Evolutionary conservation across 2,329 filamentous ascomycete genomes (phyloP).

Genomic region (Didymella keratinophila): DNA sequence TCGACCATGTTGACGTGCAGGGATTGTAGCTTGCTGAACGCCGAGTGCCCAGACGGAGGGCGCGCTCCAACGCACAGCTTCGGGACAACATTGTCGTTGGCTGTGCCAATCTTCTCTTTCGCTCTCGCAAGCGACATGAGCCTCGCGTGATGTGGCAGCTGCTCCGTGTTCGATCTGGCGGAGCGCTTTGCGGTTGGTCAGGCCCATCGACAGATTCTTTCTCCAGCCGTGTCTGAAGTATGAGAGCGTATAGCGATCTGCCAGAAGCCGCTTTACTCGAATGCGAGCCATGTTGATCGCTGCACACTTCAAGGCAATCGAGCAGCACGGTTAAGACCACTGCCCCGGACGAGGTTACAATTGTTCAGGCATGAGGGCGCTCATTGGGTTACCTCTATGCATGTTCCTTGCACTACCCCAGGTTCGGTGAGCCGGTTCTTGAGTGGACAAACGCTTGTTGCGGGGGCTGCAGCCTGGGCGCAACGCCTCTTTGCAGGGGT

Average conservation of each 20-base stretch:
- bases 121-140: constrained; percentile 1
- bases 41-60: constrained; percentile 29
- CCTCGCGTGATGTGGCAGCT: constrained; percentile 17
- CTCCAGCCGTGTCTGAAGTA: neutral
- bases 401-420: constrained; percentile 35
- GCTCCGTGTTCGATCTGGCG: constrained; percentile 17
- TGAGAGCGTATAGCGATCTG: neutral
- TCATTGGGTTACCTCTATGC: constrained; percentile 1
- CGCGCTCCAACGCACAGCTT: constrained; percentile 13
- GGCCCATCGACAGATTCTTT: neutral
- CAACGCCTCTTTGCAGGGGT: constrained; percentile 13
- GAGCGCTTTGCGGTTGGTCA: constrained; percentile 5
- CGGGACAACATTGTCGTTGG: constrained; percentile 17
- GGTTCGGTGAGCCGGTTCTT: constrained; percentile 27
- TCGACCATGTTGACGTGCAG: constrained; percentile 4
- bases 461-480: constrained; percentile 27
- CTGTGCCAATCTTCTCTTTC: constrained; percentile 5
- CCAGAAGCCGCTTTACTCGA: too few species aligned
- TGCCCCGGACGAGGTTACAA: constrained; percentile 6
- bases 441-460: constrained; percentile 32
- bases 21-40: constrained; percentile 11
- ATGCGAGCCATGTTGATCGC: neutral
- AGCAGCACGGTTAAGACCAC: neutral
- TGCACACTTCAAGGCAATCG: neutral
- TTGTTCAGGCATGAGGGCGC: neutral